Base-by-base conservation (phyloP, 2,329 filamentous ascomycete genomes). In the Leptosphaerulina australis region DNA sequence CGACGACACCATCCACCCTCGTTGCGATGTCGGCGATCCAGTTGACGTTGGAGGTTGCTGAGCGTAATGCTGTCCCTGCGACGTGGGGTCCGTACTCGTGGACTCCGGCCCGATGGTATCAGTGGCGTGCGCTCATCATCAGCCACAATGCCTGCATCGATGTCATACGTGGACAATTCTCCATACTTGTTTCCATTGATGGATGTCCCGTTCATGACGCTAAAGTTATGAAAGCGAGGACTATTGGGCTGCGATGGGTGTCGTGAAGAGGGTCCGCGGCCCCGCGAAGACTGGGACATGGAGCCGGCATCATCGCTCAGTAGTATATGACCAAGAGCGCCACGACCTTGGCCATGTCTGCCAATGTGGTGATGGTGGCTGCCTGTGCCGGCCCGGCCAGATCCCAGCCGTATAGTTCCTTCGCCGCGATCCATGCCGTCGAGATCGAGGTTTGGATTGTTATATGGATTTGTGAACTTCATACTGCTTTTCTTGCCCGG, bases 101-200 rank as follows among this genome's bases (percentile, higher is more conserved):
- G 81, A 37, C 84, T 84, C 24, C 88, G 86, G 18, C 85, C 75
- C 1, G 84, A 81, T 8, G 77, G 76, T 11, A 96, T 83, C 34
- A 97, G 79, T 7, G 93, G 94, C 3, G 91, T 94, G 35, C 88
- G 85, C 75, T 97, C 94, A 68, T 95, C 90, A 65, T 95, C 91
- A 29, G 88, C 91, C 8, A 85, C 87, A 34, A 84, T 83, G 49
- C 86, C 84, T 31, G 92, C 91, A 70, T 96, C 91, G 60, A 93
- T 82, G 63, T 96, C 91, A 62, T 91, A 95, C 2, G 80, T 79
- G 14, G 86, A 83, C 55, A 85, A 78, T 56, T 88, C 84, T 18
- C 84, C 82, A 36, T 84, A 75, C 62, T 83, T 86, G 58, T 81
- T 83, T 41, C 58, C 67, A 64, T 76, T 60, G 33, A 64, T 66